Evolutionary conservation across 2,329 filamentous ascomycete species (phyloP), one percentile per base, ranked within the genome.

Genomic region (Fusarium nelsonii): DNA sequence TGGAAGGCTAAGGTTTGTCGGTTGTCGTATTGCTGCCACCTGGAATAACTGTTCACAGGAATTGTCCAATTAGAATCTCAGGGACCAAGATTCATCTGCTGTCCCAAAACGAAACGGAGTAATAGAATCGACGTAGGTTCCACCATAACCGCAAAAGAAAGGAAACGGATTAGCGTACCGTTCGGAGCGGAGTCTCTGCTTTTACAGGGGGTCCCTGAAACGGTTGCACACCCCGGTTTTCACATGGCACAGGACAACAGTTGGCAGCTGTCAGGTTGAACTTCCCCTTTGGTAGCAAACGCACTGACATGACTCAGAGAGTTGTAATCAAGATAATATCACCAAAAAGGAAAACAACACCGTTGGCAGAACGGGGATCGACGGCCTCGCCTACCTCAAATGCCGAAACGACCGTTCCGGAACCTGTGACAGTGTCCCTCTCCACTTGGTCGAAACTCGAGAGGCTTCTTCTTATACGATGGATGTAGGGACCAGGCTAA

Each of bases 91-190:
- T 30, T 51, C 14, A 14, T 30, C 12, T 40, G 9, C 18, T 18
- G 12, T 30, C 43, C 50, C 33, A 63, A 64, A 58, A 63, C 50
- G 20, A 63, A 57, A 58, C 58, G 59, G 58, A 50, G 60, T 63
- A 37, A 48, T 39, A 30, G n/a, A 23, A 34, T 30, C n/a, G 58
- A 45, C 20, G 33, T 33, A 32, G 8, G 12, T 45, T 45, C 43
- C 43, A 32, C 26, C n/a, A 11, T n/a, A 18, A 16, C 18, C 26
- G 16, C 30, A 39, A 40, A 36, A 11, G 15, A n/a, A 28, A 34
- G 28, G 40, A 60, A 62, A 45, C 26, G 37, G 46, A 16, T 30
- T 49, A 51, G 48, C 33, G 16, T 54, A 34, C 50, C 41, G 20
- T 58, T 49, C 61, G 59, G 43, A 37, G 61, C 32, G 61, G 61